Conservation (phyloP, 2,329 filamentous ascomycete genomes). For the Stylonectria norvegica region DNA sequence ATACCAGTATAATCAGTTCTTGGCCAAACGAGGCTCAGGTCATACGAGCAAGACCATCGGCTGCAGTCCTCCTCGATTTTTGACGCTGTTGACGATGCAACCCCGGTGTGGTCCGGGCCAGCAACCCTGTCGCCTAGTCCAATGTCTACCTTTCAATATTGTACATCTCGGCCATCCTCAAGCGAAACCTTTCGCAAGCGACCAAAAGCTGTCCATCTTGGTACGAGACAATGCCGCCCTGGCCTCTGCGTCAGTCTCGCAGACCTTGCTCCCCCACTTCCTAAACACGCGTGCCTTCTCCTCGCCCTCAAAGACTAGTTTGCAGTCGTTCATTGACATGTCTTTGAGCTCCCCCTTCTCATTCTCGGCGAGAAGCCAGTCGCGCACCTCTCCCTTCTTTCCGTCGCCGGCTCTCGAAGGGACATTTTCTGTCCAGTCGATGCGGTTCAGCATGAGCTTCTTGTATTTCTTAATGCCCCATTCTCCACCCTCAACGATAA, state of each 20-base stretch:
- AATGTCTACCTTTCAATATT: too few relatives aligned
- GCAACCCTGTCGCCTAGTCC: too few relatives aligned
- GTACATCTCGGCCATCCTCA: too few relatives aligned
- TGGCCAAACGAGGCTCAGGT: too few relatives aligned
- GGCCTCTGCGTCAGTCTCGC: slow-evolving; percentile 87
- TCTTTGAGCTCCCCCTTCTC: slow-evolving; percentile 77
- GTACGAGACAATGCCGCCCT: slow-evolving; percentile 73
- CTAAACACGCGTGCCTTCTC: slow-evolving; percentile 75
- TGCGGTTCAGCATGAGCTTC: slow-evolving; percentile 89
- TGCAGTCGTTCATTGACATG: slow-evolving; percentile 76
- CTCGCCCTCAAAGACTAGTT: slow-evolving; percentile 87
- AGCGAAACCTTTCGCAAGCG: slow-evolving; percentile 66
- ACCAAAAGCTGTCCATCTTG: slow-evolving; percentile 97
- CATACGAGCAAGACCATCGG: too few relatives aligned
- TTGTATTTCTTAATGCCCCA: slow-evolving; percentile 82
- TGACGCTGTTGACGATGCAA: too few relatives aligned
- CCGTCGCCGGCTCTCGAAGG: slow-evolving; percentile 61
- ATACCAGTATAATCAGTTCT: too few relatives aligned
- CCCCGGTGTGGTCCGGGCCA: too few relatives aligned
- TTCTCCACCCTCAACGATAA: slow-evolving; percentile 87
- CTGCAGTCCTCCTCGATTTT: too few relatives aligned
- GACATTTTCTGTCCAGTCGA: slow-evolving; percentile 91
- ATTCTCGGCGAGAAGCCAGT: slow-evolving; percentile 78
- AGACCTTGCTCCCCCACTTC: slow-evolving; percentile 86
- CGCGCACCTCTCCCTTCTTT: slow-evolving; percentile 59